Evolutionary conservation across 257 asterid genomes (phyloP).

Genomic region (Primulina tabacum): DNA sequence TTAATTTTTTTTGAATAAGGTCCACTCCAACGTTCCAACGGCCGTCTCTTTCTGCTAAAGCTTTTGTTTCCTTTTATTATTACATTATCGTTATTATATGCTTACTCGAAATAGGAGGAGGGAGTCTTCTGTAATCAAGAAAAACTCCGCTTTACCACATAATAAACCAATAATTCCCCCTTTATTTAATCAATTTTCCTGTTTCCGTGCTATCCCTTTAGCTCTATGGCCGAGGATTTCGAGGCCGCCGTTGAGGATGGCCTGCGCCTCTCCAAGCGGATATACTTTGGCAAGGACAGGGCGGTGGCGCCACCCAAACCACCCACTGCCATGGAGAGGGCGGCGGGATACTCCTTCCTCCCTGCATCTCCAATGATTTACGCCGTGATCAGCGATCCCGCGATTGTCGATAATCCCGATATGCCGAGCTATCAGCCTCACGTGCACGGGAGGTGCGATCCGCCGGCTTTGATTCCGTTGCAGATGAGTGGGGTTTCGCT

Average conservation of each 20-base stretch:
- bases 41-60: conserved; percentile 26
- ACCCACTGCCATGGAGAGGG: conserved; percentile 54
- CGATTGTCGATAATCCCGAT: conserved; percentile 88
- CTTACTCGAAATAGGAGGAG: conserved; percentile 2
- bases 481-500: conserved; percentile 74
- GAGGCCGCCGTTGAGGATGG: conserved; percentile 86
- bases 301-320: conserved; percentile 87
- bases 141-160: neutral
- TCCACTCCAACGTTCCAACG: conserved; percentile 20
- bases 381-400: conserved; percentile 74
- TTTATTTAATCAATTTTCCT: neutral
- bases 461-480: conserved; percentile 90
- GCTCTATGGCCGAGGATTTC: conserved; percentile 73
- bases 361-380: conserved; percentile 82
- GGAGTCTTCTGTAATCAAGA: neutral
- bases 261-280: conserved; percentile 70
- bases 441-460: conserved; percentile 90
- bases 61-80: neutral
- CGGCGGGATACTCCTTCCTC: conserved; percentile 35
- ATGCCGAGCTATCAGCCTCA: conserved; percentile 97
- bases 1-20: neutral
- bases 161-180: neutral
- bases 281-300: conserved; percentile 79
- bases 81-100: conserved; percentile 3
- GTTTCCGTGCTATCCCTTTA: neutral